Percentiles rank a stretch among this genome's conserved stretches.
Evolutionary conservation across 352 stramenopile species (phyloP).

Genomic region (Thalassiosira mediterranea): DNA sequence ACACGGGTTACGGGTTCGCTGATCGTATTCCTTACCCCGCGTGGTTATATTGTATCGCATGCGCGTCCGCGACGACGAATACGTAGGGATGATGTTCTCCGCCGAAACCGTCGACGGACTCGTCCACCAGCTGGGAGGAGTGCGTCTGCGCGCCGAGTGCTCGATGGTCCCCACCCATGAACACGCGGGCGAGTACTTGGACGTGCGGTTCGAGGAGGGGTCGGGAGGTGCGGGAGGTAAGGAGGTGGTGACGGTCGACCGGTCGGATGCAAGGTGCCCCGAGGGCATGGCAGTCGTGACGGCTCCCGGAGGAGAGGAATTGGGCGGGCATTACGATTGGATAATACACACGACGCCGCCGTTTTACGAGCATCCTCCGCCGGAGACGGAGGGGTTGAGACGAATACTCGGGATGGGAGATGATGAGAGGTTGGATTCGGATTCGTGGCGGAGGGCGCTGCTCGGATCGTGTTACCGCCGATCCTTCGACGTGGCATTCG

Average conservation of each 20-base stretch:
- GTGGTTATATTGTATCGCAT: not conserved
- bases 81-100: constrained; percentile 64
- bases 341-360: constrained; percentile 74
- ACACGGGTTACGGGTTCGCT: too few relatives aligned
- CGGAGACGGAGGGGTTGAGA: constrained; percentile 11
- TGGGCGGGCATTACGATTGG: constrained; percentile 57
- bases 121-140: constrained; percentile 69
- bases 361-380: constrained; percentile 64
- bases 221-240: not conserved
- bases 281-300: constrained; percentile 58
- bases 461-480: constrained; percentile 62
- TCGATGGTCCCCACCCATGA: constrained; percentile 15
- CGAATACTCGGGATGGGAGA: not conserved
- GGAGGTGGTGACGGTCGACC: not conserved
- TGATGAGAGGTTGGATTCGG: constrained; percentile 24
- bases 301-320: constrained; percentile 21
- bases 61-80: not conserved
- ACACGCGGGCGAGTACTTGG: constrained; percentile 8
- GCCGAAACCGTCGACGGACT: constrained; percentile 69
- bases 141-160: constrained; percentile 37
- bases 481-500: constrained; percentile 58
- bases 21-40: too few relatives aligned
- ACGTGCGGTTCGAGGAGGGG: constrained; percentile 10
- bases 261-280: constrained; percentile 38
- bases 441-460: constrained; percentile 10